A percentile compares a stretch with the other conserved stretches of the same genome.
These are phyloP conservation scores for Boletus reticulatus DNA, from an alignment of 768 basidiomycete species.

Conservation along the genomic window DNA sequence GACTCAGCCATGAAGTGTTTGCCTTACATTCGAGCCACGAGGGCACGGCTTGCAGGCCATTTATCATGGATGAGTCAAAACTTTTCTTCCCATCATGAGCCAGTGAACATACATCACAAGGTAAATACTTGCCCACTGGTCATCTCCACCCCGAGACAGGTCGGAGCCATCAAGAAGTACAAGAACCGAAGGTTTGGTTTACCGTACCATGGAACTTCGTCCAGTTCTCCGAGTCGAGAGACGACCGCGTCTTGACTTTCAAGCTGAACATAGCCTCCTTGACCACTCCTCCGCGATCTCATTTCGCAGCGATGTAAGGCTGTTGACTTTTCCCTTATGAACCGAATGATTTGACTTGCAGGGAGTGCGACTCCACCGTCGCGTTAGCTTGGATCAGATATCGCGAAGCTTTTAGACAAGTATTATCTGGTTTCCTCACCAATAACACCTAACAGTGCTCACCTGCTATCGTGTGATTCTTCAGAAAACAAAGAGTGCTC, in stretches of 20 bases:
- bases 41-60: slow-evolving; percentile 57
- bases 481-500: too few relatives aligned
- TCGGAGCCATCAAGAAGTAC: slow-evolving; percentile 55
- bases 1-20: not conserved
- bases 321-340: too few relatives aligned
- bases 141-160: slow-evolving; percentile 19
- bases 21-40: slow-evolving; percentile 54
- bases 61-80: slow-evolving; percentile 53
- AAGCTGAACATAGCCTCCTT: not conserved
- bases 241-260: slow-evolving; percentile 10
- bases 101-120: not conserved
- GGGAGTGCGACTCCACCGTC: too few relatives aligned
- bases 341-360: too few relatives aligned
- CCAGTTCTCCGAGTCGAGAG: slow-evolving; percentile 32
- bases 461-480: too few relatives aligned
- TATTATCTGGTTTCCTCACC: too few relatives aligned
- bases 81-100: slow-evolving; percentile 3
- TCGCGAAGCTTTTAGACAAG: too few relatives aligned
- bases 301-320: not conserved
- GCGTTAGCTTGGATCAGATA: too few relatives aligned
- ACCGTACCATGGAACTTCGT: slow-evolving; percentile 57
- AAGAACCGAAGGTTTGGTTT: slow-evolving; percentile 57
- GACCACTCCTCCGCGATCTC: not conserved
- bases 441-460: too few relatives aligned
- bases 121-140: slow-evolving; percentile 14